Base-by-base conservation (phyloP, 1,139 yeast species). In the Zygosaccharomyces sapae region DNA sequence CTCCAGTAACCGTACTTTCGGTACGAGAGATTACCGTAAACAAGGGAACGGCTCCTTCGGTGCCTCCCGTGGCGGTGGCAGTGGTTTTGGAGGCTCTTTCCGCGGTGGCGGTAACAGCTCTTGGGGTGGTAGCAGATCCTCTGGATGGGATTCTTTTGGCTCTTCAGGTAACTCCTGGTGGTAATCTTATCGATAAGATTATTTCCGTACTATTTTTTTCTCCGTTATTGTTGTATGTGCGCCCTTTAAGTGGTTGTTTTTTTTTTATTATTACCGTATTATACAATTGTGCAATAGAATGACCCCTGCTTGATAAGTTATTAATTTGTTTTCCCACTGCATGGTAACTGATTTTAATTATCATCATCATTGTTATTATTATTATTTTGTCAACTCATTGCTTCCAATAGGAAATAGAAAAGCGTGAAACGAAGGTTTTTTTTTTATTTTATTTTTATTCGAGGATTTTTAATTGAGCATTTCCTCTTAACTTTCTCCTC, bases 21-120 rank as follows among this genome's bases (percentile, higher is more conserved):
- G 62, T 50, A 68, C 68, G 51, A 79, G 84, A 70, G 86, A 81
- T 67, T 76, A 72, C 72, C 79, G 83, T 76, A 79, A 80, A 62
- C 64, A 62, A 43, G 63, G 63, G 37, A 58, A 59, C 44, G 70
- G 69, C 49, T 61, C 67, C 45, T 57, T 57, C 48, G 64, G 65
- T 47, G 59, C 65, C 42, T 57, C 62, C 53, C 61, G 66, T 55
- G 59, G 64, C 51, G 63, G 65, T 53, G 57, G 62, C 51, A 58
- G 65, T 46, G 62, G 66, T 54, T 59, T 62, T 64, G 16, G 16
- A 2, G 54, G 67, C 59, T 54, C 62, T 57, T 55, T 66, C 59
- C 47, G 54, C 12, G 43, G 46, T 33, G 62, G 67, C 44, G 64
- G 68, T 47, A 62, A 67, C 35, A 16, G 53, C 46, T 50, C 51